Evolutionary conservation across 371 early-diverging fungal species (phyloP).

Genomic region (Saksenaea oblongispora): DNA sequence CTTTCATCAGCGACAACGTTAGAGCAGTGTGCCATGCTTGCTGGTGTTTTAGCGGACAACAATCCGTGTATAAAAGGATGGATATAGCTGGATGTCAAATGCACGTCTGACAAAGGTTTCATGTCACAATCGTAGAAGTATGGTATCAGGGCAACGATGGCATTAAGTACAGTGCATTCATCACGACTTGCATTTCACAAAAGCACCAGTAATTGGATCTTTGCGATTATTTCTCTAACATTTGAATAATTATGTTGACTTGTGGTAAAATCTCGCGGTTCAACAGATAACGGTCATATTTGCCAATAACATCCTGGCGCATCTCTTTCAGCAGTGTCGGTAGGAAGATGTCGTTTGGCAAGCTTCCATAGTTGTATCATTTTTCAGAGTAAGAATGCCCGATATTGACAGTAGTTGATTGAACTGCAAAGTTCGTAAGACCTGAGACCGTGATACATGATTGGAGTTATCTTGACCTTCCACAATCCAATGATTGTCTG

Average conservation of each 20-base stretch:
- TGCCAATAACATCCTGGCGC: conserved; percentile 3
- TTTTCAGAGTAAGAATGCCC: conserved; percentile 16
- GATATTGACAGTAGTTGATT: conserved; percentile 18
- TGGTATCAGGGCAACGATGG: conserved; percentile 4
- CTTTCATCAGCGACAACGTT: too few relatives aligned
- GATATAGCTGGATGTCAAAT: conserved; percentile 6
- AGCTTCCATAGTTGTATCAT: conserved; percentile 12
- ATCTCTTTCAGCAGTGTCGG: conserved; percentile 8
- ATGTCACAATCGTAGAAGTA: conserved; percentile 13
- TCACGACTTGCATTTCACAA: neutral
- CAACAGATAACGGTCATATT: conserved; percentile 11
- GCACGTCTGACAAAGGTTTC: conserved; percentile 8
- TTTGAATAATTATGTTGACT: conserved; percentile 8
- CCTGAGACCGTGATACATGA: conserved; percentile 15
- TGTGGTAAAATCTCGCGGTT: conserved; percentile 6
- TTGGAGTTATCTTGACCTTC: conserved; percentile 15
- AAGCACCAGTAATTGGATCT: conserved; percentile 10
- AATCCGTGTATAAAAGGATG: neutral
- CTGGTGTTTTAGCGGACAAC: neutral
- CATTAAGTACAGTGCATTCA: conserved; percentile 1
- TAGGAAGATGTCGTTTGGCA: conserved; percentile 9
- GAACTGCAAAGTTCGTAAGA: conserved; percentile 15
- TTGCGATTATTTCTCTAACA: conserved; percentile 7
- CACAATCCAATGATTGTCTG: conserved; percentile 9
- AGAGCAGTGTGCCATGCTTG: too few relatives aligned